phyloP scores from a whole-genome alignment of 2,329 filamentous ascomycete genomes.

The Emmonsia crescens region DNA sequence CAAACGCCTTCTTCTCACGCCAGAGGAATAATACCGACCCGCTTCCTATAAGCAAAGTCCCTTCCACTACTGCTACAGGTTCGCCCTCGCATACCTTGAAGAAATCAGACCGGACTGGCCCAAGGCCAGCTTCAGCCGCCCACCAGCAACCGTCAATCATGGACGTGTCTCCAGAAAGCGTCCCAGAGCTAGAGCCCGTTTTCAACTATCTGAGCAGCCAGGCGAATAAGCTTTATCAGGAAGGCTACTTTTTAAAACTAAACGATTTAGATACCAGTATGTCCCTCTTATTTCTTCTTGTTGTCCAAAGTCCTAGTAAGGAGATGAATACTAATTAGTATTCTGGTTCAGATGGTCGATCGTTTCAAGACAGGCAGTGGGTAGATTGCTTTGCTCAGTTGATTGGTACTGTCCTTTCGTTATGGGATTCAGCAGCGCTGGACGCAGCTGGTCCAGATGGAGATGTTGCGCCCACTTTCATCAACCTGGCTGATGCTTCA shows the following conservation, averaged over 20 bases:
- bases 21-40: background rate
- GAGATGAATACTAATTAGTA: constrained; percentile 21
- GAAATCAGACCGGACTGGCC: constrained; percentile 38
- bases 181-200: constrained; percentile 81
- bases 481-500: constrained; percentile 93
- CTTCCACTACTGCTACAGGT: background rate
- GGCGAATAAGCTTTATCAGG: constrained; percentile 91
- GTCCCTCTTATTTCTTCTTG: constrained; percentile 31
- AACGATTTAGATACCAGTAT: constrained; percentile 87
- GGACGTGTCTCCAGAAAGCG: constrained; percentile 70
- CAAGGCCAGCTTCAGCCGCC: constrained; percentile 74
- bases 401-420: constrained; percentile 82
- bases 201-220: constrained; percentile 93
- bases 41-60: background rate
- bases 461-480: constrained; percentile 81
- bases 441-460: constrained; percentile 77
- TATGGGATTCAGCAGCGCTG: constrained; percentile 90
- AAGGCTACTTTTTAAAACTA: constrained; percentile 94
- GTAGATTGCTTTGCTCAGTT: constrained; percentile 95
- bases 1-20: background rate
- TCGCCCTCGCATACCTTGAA: background rate
- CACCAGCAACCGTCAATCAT: constrained; percentile 77
- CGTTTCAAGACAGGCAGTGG: constrained; percentile 80
- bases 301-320: constrained; percentile 3
- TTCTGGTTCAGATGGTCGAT: constrained; percentile 58